Base-by-base conservation (phyloP, 192 early-diverging fungal species). In the Podila minutissima region DNA sequence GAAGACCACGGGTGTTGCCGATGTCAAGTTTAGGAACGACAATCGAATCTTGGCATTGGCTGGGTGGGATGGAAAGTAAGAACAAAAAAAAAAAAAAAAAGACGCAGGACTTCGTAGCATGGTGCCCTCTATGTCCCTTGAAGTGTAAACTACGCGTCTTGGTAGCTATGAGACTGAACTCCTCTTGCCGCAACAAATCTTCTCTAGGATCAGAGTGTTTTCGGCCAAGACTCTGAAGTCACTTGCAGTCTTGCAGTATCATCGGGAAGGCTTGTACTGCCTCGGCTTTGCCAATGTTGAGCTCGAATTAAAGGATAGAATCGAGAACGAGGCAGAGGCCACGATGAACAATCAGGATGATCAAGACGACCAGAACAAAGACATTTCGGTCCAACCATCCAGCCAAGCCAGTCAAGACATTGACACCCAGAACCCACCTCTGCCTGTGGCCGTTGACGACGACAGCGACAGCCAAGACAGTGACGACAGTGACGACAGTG, bases 1-100 rank as follows among this genome's bases (percentile, higher is more conserved):
- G 33, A 85, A 82, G 59, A 32, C 66, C 5, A 50, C 65, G 28
- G 84, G 78, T 28, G 70, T 82, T 48, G 73, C 78, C 3, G 69
- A 82, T 29, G 53, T 74, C n/a, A 69, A 64, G 32, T 77, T 85
- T 33, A 60, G 84, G 53, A 65, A 49, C 48, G 84, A 85, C 61
- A 53, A 57, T 31, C 82, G 77, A 59, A 74, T 82, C 33, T 59
- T 85, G 22, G 84, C 71, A 2, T 67, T 82, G 9, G 84, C 84
- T 29, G 84, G 78, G 26, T 85, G 84, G 84, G 84, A 85, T 75
- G 69, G 74, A 76, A 82, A 67, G 83, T 82, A 64, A 37, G 41
- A 57, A 3, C 33, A 59, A 59, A 59, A 26, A 59, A 22, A 59
- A 26, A 20, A 22, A 59, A 12, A 31, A 60, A 15, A 29, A 31